Percentiles rank a stretch among this genome's conserved stretches.
These are phyloP conservation scores for Trametes elegans DNA, from an alignment of 768 basidiomycete species.

Conservation along the genomic window DNA sequence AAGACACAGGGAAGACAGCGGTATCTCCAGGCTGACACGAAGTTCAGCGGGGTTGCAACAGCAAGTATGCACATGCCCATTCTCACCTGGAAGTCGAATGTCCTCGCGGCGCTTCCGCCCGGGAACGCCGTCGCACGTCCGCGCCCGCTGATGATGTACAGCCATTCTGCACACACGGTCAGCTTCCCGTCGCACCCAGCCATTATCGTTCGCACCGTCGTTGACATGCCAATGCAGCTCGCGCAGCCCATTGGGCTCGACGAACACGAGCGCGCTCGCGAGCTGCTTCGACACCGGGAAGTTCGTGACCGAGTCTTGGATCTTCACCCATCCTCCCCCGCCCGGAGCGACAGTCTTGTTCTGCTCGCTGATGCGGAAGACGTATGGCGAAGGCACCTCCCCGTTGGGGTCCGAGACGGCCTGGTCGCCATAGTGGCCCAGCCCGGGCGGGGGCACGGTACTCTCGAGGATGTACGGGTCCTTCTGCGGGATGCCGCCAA, in stretches of 20 bases:
- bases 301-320: conserved; percentile 27
- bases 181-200: neutral
- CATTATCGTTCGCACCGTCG: conserved; percentile 19
- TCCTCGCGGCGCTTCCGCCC: conserved; percentile 22
- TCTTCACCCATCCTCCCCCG: conserved; percentile 29
- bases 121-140: conserved; percentile 28
- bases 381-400: conserved; percentile 19
- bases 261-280: conserved; percentile 25
- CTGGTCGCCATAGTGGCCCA: conserved; percentile 22
- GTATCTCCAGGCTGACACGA: conserved; percentile 21
- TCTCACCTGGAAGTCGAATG: conserved; percentile 27
- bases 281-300: conserved; percentile 24
- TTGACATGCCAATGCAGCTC: conserved; percentile 28
- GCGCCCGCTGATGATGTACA: conserved; percentile 27
- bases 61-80: neutral
- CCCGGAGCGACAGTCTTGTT: conserved; percentile 23
- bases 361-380: conserved; percentile 25
- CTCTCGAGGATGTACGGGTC: conserved; percentile 26
- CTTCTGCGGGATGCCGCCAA: conserved; percentile 24
- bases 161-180: conserved; percentile 19
- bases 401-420: conserved; percentile 21
- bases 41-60: neutral
- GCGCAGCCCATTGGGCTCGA: conserved; percentile 28
- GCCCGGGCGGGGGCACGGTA: conserved; percentile 19
- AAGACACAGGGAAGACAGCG: conserved; percentile 24